Evolutionary conservation across 495 filamentous ascomycete species (phyloP).

Genomic region (Copromyces sp.): DNA sequence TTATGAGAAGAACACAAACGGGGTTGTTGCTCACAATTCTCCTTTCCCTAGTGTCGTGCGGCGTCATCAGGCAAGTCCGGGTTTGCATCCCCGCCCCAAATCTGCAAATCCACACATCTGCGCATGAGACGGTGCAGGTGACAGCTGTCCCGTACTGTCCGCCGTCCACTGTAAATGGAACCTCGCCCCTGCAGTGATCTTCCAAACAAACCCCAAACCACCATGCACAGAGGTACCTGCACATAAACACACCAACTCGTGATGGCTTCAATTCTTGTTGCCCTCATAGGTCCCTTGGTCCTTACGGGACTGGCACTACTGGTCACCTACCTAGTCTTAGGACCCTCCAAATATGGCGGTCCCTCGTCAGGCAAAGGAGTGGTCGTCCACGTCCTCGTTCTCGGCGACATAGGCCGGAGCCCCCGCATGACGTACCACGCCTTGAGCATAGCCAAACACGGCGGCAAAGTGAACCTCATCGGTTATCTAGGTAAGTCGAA

Average conservation of each 20-base stretch:
- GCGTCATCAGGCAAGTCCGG: background rate
- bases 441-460: slow-evolving; percentile 77
- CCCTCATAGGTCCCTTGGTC: background rate
- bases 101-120: background rate
- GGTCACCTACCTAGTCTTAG: slow-evolving; percentile 1
- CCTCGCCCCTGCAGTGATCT: no score
- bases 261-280: background rate
- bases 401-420: slow-evolving; percentile 94
- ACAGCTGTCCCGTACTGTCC: background rate
- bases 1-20: background rate
- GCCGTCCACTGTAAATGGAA: background rate
- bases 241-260: background rate
- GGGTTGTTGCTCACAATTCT: background rate
- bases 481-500: slow-evolving; percentile 64
- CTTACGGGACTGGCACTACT: background rate
- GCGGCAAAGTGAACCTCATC: slow-evolving; percentile 71
- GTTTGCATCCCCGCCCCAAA: background rate
- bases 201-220: background rate
- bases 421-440: slow-evolving; percentile 99
- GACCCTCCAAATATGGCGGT: slow-evolving; percentile 13
- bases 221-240: background rate
- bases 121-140: background rate
- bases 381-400: slow-evolving; percentile 73
- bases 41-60: background rate
- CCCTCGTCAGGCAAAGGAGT: slow-evolving; percentile 11